Conservation (phyloP, 805 yeast genomes). For the Candida incommunis region DNA sequence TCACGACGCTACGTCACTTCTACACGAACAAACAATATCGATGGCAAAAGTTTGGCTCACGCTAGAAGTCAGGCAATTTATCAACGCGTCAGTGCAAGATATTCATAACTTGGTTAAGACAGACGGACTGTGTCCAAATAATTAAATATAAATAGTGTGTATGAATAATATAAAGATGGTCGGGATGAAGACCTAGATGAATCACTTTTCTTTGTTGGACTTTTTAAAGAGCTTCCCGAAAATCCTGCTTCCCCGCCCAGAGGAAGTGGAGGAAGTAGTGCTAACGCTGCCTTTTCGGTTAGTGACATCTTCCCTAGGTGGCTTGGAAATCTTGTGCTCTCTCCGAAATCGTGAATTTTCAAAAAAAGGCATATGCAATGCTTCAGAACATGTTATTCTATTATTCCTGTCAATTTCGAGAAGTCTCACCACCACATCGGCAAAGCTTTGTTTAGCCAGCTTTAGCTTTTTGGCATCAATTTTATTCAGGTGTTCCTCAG, state of each 20-base stretch:
- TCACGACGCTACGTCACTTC: slow-evolving; percentile 29
- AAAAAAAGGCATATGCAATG: not conserved
- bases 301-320: too few species aligned
- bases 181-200: too few species aligned
- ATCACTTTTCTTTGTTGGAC: too few species aligned
- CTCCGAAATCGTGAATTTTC: not conserved
- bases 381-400: not conserved
- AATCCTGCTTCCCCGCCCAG: not conserved
- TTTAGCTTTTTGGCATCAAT: not conserved
- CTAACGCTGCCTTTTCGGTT: too few species aligned
- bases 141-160: slow-evolving; percentile 16
- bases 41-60: slow-evolving; percentile 90
- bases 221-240: not conserved
- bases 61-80: slow-evolving; percentile 74
- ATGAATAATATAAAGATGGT: too few species aligned
- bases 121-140: slow-evolving; percentile 54
- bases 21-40: slow-evolving; percentile 36
- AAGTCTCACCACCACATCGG: not conserved
- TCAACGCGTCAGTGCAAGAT: slow-evolving; percentile 70
- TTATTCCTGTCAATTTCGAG: not conserved
- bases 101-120: slow-evolving; percentile 41
- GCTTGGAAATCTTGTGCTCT: too few species aligned
- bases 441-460: not conserved
- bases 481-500: not conserved
- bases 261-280: too few species aligned